phyloP scores from a whole-genome alignment of 805 yeast genomes.

The Wickerhamiella hasegawae region DNA sequence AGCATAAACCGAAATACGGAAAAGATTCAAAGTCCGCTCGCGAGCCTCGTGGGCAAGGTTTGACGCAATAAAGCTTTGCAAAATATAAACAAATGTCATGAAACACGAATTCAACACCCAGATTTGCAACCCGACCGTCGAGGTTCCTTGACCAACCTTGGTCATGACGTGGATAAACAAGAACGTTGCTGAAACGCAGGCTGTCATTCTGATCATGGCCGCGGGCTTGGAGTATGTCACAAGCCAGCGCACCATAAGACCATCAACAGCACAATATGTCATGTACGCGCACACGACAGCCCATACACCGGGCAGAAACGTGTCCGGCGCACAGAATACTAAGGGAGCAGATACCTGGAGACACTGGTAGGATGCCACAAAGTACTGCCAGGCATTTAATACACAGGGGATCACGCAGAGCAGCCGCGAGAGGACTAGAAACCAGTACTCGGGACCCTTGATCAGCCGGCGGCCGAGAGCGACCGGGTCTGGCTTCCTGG shows the following conservation, averaged over 20 bases:
- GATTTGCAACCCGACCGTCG: conserved; percentile 59
- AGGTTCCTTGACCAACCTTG: conserved; percentile 56
- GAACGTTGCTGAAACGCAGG: conserved; percentile 61
- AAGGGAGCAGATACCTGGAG: conserved; percentile 3
- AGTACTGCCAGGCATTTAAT: conserved; percentile 28
- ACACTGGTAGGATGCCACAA: conserved; percentile 21
- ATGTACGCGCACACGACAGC: conserved; percentile 76
- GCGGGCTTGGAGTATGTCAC: conserved; percentile 80
- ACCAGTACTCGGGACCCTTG: conserved; percentile 12
- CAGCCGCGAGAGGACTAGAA: conserved; percentile 25
- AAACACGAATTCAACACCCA: conserved; percentile 87
- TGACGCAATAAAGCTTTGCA: conserved; percentile 79
- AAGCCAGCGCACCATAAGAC: conserved; percentile 81
- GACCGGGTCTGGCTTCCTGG: conserved; percentile 9
- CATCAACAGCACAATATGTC: conserved; percentile 71
- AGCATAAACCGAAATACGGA: conserved; percentile 83
- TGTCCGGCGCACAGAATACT: conserved; percentile 11
- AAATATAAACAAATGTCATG: conserved; percentile 61
- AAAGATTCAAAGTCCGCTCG: conserved; percentile 63
- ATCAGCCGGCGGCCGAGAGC: conserved; percentile 9
- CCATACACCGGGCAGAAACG: conserved; percentile 39
- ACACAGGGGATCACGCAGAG: conserved; percentile 56
- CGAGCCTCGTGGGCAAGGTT: conserved; percentile 22
- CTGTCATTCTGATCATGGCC: conserved; percentile 71
- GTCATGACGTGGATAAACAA: conserved; percentile 53